Conservation (phyloP, 768 basidiomycete genomes). For the Tylopilus felleus region DNA sequence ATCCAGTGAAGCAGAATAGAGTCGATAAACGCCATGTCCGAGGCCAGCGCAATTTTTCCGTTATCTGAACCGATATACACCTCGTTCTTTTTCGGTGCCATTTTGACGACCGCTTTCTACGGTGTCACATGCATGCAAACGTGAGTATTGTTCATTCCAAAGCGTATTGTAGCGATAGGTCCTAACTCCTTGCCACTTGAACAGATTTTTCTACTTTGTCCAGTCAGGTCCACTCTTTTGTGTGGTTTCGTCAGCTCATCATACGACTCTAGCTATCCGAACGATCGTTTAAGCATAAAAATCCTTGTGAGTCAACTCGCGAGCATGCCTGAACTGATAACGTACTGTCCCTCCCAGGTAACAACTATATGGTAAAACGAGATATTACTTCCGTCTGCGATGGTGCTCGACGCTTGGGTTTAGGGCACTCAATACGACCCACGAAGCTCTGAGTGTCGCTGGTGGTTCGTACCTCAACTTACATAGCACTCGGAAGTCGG, state of each 20-base stretch:
- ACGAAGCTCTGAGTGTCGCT: constrained; percentile 5
- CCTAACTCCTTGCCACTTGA: too few species aligned
- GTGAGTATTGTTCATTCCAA: neutral
- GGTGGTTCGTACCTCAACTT: constrained; percentile 4
- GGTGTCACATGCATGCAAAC: constrained; percentile 8
- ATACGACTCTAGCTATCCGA: neutral
- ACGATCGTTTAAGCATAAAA: constrained; percentile 1
- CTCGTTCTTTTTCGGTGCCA: neutral
- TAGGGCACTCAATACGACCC: neutral
- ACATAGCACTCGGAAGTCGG: too few species aligned
- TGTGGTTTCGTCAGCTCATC: neutral
- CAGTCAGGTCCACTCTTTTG: neutral
- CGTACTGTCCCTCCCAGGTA: neutral
- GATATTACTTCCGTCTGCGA: neutral
- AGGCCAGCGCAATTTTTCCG: neutral
- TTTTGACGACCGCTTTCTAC: constrained; percentile 1
- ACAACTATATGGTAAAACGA: neutral
- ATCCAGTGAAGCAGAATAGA: neutral
- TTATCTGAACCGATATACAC: neutral
- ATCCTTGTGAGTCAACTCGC: neutral
- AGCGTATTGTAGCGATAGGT: neutral
- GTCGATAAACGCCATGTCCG: neutral
- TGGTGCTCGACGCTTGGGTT: neutral
- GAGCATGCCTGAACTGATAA: neutral
- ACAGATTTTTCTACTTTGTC: constrained; percentile 8